Evolutionary conservation across 75 land plant genomes (phyloP), one percentile per base, ranked within the genome.

Genomic region (Isoetes taiwanensis): DNA sequence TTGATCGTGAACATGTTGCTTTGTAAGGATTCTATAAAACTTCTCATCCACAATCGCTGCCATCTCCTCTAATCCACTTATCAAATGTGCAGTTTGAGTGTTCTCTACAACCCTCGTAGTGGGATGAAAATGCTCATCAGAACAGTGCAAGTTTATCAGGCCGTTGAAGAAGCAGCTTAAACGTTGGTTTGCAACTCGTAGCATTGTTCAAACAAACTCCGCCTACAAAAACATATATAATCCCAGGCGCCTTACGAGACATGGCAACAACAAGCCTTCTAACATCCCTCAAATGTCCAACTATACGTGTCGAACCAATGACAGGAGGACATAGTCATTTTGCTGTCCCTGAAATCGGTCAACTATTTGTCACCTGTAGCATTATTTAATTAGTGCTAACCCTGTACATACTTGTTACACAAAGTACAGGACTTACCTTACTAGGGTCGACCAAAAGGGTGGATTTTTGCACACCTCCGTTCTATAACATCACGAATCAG

Each of bases 311-410:
- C 97, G 88, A 16, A 91, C 97, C 39, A 91, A 70, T 39, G 97
- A 91, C 4, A 91, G 70, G 20, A 91, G 66, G 26, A 91, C 86
- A 38, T 81, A 91, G 64, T 91, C 97, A 64, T 91, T 91, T 60
- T 91, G 97, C 58, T 91, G 97, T 29, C 97, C 97, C 79, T 91
- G 97, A 70, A 87, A 91, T 53, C 83, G 86, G 61, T 91, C 97
- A 60, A 87, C 97, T 10, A 95, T 91, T n/a, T 4, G 96, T 64
- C 29, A 91, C 65, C 93, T 86, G 79, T 35, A 63, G n/a, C n/a
- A n/a, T n/a, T n/a, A n/a, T n/a, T n/a, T n/a, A n/a, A n/a, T n/a
- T n/a, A n/a, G n/a, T n/a, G n/a, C n/a, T n/a, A n/a, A n/a, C n/a
- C n/a, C n/a, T n/a, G n/a, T n/a, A n/a, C n/a, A n/a, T n/a, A n/a